A percentile compares a stretch with the other conserved stretches of the same genome.
Conservation (phyloP, 441 rosid genomes). For the Omphalea diandra region DNA sequence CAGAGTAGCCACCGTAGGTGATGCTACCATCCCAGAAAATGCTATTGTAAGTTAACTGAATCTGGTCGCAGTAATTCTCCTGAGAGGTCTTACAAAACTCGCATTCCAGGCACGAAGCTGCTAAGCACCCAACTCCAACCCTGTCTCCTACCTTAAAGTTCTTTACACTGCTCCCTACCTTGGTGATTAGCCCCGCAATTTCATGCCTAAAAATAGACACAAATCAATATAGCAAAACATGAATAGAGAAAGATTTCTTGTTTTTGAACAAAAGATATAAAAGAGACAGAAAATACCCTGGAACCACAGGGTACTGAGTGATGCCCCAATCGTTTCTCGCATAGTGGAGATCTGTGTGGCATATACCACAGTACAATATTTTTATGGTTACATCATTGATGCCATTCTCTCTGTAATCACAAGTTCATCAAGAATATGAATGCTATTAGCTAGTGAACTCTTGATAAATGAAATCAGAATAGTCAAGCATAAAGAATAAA, state of each 20-base stretch:
- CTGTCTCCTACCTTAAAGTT: slow-evolving; percentile 60
- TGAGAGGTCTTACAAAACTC: slow-evolving; percentile 49
- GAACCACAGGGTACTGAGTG: slow-evolving; percentile 74
- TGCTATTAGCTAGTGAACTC: background rate
- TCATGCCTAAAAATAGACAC: slow-evolving; percentile 48
- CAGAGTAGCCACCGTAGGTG: slow-evolving; percentile 58
- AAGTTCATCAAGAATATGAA: background rate
- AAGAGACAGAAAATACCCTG: slow-evolving; percentile 42
- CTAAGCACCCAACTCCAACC: slow-evolving; percentile 64
- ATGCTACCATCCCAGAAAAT: slow-evolving; percentile 63
- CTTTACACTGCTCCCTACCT: slow-evolving; percentile 53
- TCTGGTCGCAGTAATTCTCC: slow-evolving; percentile 62
- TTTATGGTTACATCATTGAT: slow-evolving; percentile 65
- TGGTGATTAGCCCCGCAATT: slow-evolving; percentile 53
- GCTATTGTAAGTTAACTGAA: slow-evolving; percentile 54
- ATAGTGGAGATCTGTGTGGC: slow-evolving; percentile 69
- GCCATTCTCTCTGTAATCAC: slow-evolving; percentile 61
- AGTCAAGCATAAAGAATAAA: too few relatives aligned
- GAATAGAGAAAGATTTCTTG: background rate
- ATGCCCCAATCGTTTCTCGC: slow-evolving; percentile 74
- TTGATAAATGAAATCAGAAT: too few relatives aligned
- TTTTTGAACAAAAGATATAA: background rate
- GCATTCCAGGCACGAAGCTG: slow-evolving; percentile 58
- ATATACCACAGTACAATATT: slow-evolving; percentile 69
- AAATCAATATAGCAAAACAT: background rate